Evolutionary conservation across 352 stramenopile genomes (phyloP), one percentile per base, ranked within the genome.

Genomic region (Phytophthora citrophthora): DNA sequence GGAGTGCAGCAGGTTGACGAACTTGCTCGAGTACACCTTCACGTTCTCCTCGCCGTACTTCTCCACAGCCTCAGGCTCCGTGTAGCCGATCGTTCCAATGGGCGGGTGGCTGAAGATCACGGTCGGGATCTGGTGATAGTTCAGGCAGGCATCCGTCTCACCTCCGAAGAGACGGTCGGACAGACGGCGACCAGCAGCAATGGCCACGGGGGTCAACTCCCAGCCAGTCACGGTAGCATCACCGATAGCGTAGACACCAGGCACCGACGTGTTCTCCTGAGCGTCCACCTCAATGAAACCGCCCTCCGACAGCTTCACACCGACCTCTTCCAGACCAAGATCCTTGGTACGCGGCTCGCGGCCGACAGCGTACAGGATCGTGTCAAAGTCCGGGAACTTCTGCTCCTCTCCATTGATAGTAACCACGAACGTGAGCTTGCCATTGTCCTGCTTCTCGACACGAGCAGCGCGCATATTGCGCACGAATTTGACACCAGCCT

Each of bases 41-140:
- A 99, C 72, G 69, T 98, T 95, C 31, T 98, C 90, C 51, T 86
- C 61, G 32, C 96, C 96, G 64, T 95, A 98, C 74, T 98, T 93
- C 36, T 78, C 88, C 23, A 97, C 76, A 1, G 96, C 97, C 60
- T 98, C 69, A 1, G 76, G 74, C 75, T 99, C 95, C 6, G 95
- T 98, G 64, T 98, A 90, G 31, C 97, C 97, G 65, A 96, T 89
- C 10, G 95, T 98, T 50, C 94, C 97, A 70, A 99, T 97, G 52
- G 95, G 90, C 26, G 96, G 97, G 79, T 99, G 96, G 44, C 89
- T 97, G 83, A 99, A 99, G 16, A 99, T 93, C 9, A 99, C 95
- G 8, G 96, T 99, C 6, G 97, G 94, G 51, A 99, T 97, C 51
- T 96, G 76, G 54, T 98, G 87, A 79, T 99, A 99, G 64, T 95